Conservation (phyloP, 306 rosid species). For the Cucumis melo region DNA sequence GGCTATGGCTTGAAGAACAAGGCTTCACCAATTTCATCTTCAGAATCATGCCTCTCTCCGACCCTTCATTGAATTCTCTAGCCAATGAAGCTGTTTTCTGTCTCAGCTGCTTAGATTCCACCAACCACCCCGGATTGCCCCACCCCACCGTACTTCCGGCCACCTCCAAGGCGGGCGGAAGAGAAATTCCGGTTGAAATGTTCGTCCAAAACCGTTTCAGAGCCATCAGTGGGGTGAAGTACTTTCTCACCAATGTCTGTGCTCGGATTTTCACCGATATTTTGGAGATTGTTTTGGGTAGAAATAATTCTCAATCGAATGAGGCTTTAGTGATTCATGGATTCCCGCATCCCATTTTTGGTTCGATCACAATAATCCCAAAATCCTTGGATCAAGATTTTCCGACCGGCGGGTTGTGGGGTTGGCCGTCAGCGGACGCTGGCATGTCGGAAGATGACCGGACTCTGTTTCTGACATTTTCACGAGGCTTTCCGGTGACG, state of each 20-base stretch:
- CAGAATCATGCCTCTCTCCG: conserved; percentile 3
- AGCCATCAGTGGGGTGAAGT: conserved; percentile 25
- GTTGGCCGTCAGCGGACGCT: background rate
- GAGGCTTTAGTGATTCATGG: conserved; percentile 19
- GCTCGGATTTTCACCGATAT: conserved; percentile 39
- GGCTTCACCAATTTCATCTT: conserved; percentile 16
- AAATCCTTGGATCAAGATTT: background rate
- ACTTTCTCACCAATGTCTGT: conserved; percentile 23
- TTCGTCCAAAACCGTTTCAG: conserved; percentile 19
- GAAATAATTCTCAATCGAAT: background rate
- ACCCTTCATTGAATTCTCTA: conserved; percentile 2
- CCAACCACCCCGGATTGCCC: background rate
- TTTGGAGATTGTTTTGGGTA: conserved; percentile 13
- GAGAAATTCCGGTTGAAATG: conserved; percentile 21
- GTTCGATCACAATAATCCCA: conserved; percentile 17
- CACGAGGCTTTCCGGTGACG: conserved; percentile 40
- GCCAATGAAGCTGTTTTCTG: conserved; percentile 33
- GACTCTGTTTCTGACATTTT: conserved; percentile 56
- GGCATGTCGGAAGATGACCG: conserved; percentile 24
- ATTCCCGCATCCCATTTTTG: conserved; percentile 47
- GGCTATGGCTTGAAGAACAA: conserved; percentile 40
- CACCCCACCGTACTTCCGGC: conserved; percentile 3
- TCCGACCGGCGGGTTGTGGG: conserved; percentile 19
- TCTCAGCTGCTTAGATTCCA: conserved; percentile 21
- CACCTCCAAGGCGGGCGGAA: conserved; percentile 17